Conservation (phyloP, 208 protist genomes). For the Leptomonas pyrrhocoris region DNA sequence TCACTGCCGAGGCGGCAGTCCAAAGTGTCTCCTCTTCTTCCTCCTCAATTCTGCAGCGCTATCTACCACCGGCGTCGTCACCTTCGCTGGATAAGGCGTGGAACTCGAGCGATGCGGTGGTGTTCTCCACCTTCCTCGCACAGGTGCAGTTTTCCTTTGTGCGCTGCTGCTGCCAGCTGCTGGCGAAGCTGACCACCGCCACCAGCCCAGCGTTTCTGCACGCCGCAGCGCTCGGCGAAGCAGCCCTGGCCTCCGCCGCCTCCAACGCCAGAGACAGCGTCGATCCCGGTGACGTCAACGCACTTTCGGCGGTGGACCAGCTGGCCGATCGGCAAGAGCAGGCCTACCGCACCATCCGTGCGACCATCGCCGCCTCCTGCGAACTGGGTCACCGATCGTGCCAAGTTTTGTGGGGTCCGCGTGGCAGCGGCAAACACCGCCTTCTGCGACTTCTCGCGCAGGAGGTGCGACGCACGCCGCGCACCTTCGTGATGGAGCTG, state of each 20-base stretch:
- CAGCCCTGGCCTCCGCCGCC: constrained; percentile 8
- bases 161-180: constrained; percentile 34
- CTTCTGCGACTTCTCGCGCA: constrained; percentile 66
- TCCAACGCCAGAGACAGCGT: not conserved
- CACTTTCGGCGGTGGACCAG: not conserved
- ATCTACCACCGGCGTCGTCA: not conserved
- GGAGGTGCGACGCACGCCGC: constrained; percentile 48
- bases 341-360: constrained; percentile 66
- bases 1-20: not conserved
- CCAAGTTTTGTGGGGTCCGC: constrained; percentile 76
- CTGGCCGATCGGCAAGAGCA: constrained; percentile 45
- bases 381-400: constrained; percentile 77
- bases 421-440: constrained; percentile 75
- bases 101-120: constrained; percentile 13
- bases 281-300: not conserved
- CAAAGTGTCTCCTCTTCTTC: not conserved
- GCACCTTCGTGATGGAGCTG: constrained; percentile 70
- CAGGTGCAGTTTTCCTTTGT: constrained; percentile 37
- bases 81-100: not conserved
- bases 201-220: constrained; percentile 25
- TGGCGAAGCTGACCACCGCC: constrained; percentile 33
- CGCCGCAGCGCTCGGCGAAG: constrained; percentile 28
- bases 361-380: constrained; percentile 75
- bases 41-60: constrained; percentile 12
- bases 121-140: constrained; percentile 39